Evolutionary conservation across 768 basidiomycete genomes (phyloP).

Genomic region (Hericium coralloides): DNA sequence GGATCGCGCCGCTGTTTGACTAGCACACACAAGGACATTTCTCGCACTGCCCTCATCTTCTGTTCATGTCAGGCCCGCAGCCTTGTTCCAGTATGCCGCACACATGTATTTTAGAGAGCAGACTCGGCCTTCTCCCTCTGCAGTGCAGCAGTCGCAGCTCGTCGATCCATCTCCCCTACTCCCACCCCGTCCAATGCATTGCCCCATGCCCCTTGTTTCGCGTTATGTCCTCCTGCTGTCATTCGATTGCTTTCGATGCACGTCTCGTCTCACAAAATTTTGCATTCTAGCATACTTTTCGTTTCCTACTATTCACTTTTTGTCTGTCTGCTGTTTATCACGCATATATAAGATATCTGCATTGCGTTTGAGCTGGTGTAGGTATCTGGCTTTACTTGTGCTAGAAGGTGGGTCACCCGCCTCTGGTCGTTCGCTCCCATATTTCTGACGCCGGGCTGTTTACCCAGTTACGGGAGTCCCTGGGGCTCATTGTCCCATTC

Average conservation of each 20-base stretch:
- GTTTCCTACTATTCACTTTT: neutral
- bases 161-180: neutral
- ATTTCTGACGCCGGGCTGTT: too few relatives aligned
- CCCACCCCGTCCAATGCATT: neutral
- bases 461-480: too few relatives aligned
- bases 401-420: too few relatives aligned
- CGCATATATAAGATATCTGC: neutral
- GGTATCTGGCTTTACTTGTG: neutral
- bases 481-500: too few relatives aligned
- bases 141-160: neutral
- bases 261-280: neutral
- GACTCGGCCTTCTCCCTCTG: neutral
- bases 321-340: neutral
- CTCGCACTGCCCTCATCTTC: too few relatives aligned
- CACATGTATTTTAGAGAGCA: neutral
- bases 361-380: neutral
- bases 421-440: too few relatives aligned
- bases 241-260: neutral
- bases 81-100: neutral
- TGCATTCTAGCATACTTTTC: neutral
- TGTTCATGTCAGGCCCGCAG: too few relatives aligned
- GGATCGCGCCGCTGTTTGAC: too few relatives aligned
- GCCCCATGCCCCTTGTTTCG: neutral
- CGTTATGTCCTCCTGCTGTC: neutral
- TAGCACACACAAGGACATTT: too few relatives aligned